Base-by-base conservation (phyloP, 345 rosid genomes). In the Anastatica hierochuntica region DNA sequence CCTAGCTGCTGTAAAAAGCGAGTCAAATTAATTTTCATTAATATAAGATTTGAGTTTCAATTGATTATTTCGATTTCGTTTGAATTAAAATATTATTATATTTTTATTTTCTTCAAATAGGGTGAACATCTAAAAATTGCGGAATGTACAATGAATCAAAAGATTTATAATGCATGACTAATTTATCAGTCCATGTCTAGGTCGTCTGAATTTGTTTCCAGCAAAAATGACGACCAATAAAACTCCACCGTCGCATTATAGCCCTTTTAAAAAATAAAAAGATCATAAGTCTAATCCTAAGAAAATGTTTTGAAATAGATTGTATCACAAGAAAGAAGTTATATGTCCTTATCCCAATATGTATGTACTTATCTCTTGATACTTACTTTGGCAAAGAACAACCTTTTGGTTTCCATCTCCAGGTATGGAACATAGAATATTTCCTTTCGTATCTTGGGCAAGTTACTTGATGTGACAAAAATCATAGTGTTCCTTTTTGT, bases 331-430 rank as follows among this genome's bases (percentile, higher is more conserved):
- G 31, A 3, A 19, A 11, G 36, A 8, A n/a, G n/a, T n/a, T n/a
- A n/a, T n/a, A n/a, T n/a, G n/a, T n/a, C n/a, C n/a, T n/a, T n/a
- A n/a, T n/a, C n/a, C n/a, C n/a, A n/a, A n/a, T n/a, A n/a, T n/a
- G n/a, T n/a, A n/a, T n/a, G n/a, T n/a, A 20, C 37, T 29, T 43
- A 47, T 41, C 9, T 54, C 40, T 30, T 21, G 55, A 5, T 64
- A n/a, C n/a, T 56, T 64, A 88, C 95, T 71, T 83, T 58, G 98
- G 97, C 55, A 92, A 55, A 21, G 86, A 75, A 44, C 98, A 92
- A 16, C 79, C 88, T 63, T 79, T 76, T 4, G 98, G 96, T 56
- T 92, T 82, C 97, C 96, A 92, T 76, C 79, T 88, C 98, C 98
- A 92, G 4, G 77, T 81, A 80, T 92, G 98, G 33, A 75, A 92